Evolutionary conservation across 352 stramenopile species (phyloP).

Genomic region (Hyaloperonospora brassicae): DNA sequence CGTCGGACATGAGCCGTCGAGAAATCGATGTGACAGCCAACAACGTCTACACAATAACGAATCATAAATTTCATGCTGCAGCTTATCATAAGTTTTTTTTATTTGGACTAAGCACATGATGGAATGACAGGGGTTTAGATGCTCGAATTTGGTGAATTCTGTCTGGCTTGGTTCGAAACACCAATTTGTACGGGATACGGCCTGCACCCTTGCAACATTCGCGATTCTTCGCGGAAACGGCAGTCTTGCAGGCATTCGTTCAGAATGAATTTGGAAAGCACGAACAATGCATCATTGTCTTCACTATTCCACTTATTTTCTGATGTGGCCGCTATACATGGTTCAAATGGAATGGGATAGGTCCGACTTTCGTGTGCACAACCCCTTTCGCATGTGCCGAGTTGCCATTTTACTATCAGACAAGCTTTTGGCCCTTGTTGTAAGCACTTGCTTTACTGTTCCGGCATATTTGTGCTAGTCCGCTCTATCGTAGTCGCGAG

Average conservation of each 20-base stretch:
- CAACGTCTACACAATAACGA: slow-evolving; percentile 9
- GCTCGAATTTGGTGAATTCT: neutral
- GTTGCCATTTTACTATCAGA: too few species aligned
- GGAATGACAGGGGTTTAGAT: neutral
- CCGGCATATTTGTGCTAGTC: neutral
- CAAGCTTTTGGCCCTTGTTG: neutral
- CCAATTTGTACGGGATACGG: neutral
- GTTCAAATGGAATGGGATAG: neutral
- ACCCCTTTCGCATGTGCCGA: too few species aligned
- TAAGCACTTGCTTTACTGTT: neutral
- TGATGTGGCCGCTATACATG: too few species aligned
- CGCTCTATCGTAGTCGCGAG: neutral
- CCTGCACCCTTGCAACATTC: slow-evolving; percentile 1
- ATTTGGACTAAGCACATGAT: neutral
- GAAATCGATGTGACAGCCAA: slow-evolving; percentile 9
- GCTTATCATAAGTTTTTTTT: neutral
- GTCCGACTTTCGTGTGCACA: neutral
- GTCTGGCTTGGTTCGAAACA: neutral
- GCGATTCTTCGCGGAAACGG: neutral
- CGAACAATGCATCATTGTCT: slow-evolving; percentile 1
- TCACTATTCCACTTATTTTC: slow-evolving; percentile 1
- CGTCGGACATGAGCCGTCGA: slow-evolving; percentile 8
- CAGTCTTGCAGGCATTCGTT: neutral
- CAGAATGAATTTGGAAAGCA: too few species aligned
- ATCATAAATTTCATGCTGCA: slow-evolving; percentile 1